These are phyloP conservation scores for Phaseolus coccineus DNA, from an alignment of 331 rosid genomes.

Conservation along the genomic window DNA sequence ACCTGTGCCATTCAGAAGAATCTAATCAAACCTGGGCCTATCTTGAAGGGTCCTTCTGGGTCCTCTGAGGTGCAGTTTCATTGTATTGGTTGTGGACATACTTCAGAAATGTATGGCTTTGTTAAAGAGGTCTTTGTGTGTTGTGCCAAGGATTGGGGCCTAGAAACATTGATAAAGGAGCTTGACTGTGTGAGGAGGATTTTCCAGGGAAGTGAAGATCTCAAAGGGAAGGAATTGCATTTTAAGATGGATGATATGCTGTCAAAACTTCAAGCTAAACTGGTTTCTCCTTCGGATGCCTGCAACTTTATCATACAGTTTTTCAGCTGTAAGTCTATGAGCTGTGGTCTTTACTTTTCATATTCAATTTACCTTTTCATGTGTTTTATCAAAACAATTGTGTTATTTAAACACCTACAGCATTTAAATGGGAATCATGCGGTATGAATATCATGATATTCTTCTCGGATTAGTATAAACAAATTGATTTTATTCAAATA, in stretches of 20 bases:
- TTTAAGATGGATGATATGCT: slow-evolving; percentile 62
- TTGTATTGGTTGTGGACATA: slow-evolving; percentile 78
- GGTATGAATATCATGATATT: slow-evolving; percentile 22
- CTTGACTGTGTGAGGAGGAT: slow-evolving; percentile 79
- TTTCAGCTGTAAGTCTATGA: slow-evolving; percentile 70
- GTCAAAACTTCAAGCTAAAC: slow-evolving; percentile 63
- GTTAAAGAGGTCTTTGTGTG: slow-evolving; percentile 78
- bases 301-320: slow-evolving; percentile 69
- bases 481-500: background rate
- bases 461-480: background rate
- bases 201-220: slow-evolving; percentile 76
- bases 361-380: background rate
- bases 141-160: slow-evolving; percentile 85
- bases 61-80: slow-evolving; percentile 83
- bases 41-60: slow-evolving; percentile 78
- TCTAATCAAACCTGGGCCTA: slow-evolving; percentile 80
- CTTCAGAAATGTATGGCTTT: slow-evolving; percentile 91
- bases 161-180: slow-evolving; percentile 73
- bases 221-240: slow-evolving; percentile 81
- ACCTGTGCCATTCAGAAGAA: slow-evolving; percentile 79
- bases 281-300: slow-evolving; percentile 75
- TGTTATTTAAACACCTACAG: slow-evolving; percentile 21
- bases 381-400: background rate
- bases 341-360: slow-evolving; percentile 7
- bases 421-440: slow-evolving; percentile 8